Percentiles rank a stretch among this genome's conserved stretches.
Evolutionary conservation across 805 yeast genomes (phyloP).

Genomic region (Yueomyces sp.): DNA sequence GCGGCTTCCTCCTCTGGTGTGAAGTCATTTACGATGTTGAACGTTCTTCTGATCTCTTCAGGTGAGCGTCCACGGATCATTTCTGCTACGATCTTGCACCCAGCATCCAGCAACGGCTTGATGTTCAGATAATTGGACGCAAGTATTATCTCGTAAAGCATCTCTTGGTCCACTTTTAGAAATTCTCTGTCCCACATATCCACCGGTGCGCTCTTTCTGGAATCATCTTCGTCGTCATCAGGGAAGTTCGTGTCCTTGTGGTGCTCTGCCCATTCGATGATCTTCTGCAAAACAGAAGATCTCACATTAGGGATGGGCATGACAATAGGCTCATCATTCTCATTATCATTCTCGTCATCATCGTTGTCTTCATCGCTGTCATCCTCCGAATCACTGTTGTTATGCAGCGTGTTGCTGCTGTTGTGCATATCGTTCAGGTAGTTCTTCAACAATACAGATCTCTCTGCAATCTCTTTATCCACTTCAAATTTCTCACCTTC

Average conservation of each 20-base stretch:
- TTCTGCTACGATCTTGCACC: conserved; percentile 72
- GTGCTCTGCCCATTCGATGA: conserved; percentile 94
- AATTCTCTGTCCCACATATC: conserved; percentile 94
- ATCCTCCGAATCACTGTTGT: conserved; percentile 36
- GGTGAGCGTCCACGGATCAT: conserved; percentile 74
- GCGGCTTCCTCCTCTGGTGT: conserved; percentile 84
- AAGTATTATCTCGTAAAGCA: conserved; percentile 66
- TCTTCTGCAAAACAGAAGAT: conserved; percentile 74
- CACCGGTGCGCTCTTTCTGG: conserved; percentile 79
- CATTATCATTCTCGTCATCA: conserved; percentile 33
- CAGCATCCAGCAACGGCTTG: conserved; percentile 61
- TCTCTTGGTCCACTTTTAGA: conserved; percentile 84
- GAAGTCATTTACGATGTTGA: conserved; percentile 71
- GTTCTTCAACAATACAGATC: conserved; percentile 73
- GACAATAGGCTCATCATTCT: conserved; percentile 56
- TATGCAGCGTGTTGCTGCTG: conserved; percentile 34
- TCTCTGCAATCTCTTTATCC: conserved; percentile 71
- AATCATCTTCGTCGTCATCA: conserved; percentile 72
- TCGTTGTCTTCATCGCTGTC: conserved; percentile 25
- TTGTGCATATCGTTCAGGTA: conserved; percentile 64
- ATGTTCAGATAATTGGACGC: conserved; percentile 76
- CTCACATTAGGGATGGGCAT: conserved; percentile 88
- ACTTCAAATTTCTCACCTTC: conserved; percentile 74
- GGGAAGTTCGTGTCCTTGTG: conserved; percentile 72
- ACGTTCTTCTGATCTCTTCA: conserved; percentile 67